Conservation (phyloP, 139 green algal species). For the Volvox reticuliferus region DNA sequence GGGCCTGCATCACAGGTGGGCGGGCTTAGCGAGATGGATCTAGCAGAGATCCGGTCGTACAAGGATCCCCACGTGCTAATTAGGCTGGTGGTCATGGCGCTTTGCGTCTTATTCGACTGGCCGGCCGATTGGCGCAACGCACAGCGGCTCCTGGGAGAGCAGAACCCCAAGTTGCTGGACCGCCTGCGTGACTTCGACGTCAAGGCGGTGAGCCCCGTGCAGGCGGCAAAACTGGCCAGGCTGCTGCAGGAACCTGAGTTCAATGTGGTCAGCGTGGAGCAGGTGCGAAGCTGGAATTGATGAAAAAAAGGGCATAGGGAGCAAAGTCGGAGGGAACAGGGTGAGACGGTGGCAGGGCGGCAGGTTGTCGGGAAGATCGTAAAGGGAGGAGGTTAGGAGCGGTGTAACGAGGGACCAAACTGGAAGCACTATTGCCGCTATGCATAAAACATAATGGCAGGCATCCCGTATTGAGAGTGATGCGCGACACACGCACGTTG, state of each 20-base stretch:
- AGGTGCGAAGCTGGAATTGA: slow-evolving; percentile 14
- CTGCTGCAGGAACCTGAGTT: slow-evolving; percentile 60
- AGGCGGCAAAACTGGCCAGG: slow-evolving; percentile 49
- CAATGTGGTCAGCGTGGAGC: slow-evolving; percentile 59
- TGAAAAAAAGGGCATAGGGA: background rate
- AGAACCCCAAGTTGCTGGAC: slow-evolving; percentile 59
- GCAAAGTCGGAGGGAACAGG: background rate
- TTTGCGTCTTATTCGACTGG: slow-evolving; percentile 56
- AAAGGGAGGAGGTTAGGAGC: background rate
- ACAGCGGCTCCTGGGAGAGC: slow-evolving; percentile 56
- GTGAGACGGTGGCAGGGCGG: background rate
- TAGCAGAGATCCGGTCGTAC: slow-evolving; percentile 57
- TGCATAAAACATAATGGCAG: too few relatives aligned
- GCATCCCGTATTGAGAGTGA: too few relatives aligned
- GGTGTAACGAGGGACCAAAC: background rate
- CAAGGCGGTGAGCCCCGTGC: background rate
- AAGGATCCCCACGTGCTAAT: slow-evolving; percentile 50
- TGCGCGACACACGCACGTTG: too few relatives aligned
- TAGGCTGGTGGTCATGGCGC: slow-evolving; percentile 59
- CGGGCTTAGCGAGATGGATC: slow-evolving; percentile 44
- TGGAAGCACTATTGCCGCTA: too few relatives aligned
- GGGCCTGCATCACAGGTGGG: slow-evolving; percentile 32
- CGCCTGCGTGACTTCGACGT: slow-evolving; percentile 40
- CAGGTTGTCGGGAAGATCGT: background rate
- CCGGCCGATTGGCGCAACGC: slow-evolving; percentile 57